Conservation (phyloP, 2,329 filamentous ascomycete genomes). For the Diaporthe citrichinensis region DNA sequence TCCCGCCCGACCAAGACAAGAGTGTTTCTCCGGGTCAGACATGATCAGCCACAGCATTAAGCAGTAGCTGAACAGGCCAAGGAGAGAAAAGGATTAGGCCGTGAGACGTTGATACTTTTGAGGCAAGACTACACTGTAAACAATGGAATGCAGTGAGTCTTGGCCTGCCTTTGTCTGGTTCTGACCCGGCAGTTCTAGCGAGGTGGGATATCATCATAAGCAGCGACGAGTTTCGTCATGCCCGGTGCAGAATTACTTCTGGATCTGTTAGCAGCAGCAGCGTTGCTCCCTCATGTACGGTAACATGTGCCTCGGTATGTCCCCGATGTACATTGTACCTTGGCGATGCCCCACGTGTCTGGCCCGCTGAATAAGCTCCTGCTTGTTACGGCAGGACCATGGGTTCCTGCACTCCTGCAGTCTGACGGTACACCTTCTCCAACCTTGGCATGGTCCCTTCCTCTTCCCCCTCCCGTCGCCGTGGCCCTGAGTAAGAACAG, state of each 20-base stretch:
- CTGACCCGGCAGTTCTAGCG: neutral
- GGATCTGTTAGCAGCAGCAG: neutral
- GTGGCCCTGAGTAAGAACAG: neutral
- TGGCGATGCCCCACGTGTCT: slow-evolving; percentile 6
- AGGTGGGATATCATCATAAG: neutral
- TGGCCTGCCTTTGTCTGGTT: slow-evolving; percentile 5
- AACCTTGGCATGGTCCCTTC: neutral
- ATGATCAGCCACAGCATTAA: slow-evolving; percentile 4
- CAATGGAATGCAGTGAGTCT: neutral
- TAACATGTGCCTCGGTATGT: neutral
- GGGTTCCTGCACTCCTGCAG: slow-evolving; percentile 8
- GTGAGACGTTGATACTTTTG: neutral
- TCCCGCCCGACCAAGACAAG: neutral
- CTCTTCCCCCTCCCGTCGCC: neutral
- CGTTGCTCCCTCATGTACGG: neutral
- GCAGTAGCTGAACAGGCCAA: neutral
- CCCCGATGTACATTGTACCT: neutral
- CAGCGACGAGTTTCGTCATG: no score
- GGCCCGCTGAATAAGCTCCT: slow-evolving; percentile 39
- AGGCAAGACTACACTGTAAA: neutral
- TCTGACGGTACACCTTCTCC: neutral
- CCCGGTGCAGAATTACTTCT: neutral
- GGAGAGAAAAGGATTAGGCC: neutral
- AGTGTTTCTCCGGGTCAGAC: slow-evolving; percentile 13
- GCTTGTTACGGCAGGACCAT: slow-evolving; percentile 8